Evolutionary conservation across 208 protist species (phyloP).

Genomic region (Spongospora subterranea): DNA sequence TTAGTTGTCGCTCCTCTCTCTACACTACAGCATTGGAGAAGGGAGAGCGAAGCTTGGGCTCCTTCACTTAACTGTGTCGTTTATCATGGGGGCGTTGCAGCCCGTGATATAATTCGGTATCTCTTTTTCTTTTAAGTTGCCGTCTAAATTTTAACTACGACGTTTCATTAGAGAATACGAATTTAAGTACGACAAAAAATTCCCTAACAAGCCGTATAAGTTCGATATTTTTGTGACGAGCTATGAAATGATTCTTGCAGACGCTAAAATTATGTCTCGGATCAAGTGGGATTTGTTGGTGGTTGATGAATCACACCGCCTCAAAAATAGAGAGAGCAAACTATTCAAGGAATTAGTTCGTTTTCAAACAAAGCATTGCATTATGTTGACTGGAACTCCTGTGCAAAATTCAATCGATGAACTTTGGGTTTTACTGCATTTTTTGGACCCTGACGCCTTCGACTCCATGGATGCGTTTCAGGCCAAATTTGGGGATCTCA

Average conservation of each 20-base stretch:
- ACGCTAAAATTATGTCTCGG: constrained; percentile 53
- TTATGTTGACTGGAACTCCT: constrained; percentile 70
- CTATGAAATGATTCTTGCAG: constrained; percentile 66
- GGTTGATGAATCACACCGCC: constrained; percentile 71
- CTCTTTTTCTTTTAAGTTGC: not conserved
- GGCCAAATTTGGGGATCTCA: constrained; percentile 51
- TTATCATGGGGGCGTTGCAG: constrained; percentile 9
- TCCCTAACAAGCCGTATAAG: constrained; percentile 35
- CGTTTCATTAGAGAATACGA: constrained; percentile 10
- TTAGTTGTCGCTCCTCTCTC: constrained; percentile 72
- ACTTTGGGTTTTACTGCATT: constrained; percentile 69
- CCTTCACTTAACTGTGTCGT: constrained; percentile 52
- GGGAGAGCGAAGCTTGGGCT: constrained; percentile 65
- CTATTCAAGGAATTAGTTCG: not conserved
- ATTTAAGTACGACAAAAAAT: constrained; percentile 57
- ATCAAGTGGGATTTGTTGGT: constrained; percentile 67
- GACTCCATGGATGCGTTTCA: constrained; percentile 54
- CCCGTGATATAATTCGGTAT: constrained; percentile 28
- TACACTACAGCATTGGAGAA: constrained; percentile 70
- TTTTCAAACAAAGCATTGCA: constrained; percentile 55
- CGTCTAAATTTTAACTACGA: not conserved
- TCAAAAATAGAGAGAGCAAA: constrained; percentile 66
- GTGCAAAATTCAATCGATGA: constrained; percentile 70
- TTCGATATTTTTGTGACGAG: constrained; percentile 55
- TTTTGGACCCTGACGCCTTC: constrained; percentile 64